Evolutionary conservation across 225 moss, liverwort and hornwort species (phyloP).

Genomic region (Straminergon stramineum): DNA sequence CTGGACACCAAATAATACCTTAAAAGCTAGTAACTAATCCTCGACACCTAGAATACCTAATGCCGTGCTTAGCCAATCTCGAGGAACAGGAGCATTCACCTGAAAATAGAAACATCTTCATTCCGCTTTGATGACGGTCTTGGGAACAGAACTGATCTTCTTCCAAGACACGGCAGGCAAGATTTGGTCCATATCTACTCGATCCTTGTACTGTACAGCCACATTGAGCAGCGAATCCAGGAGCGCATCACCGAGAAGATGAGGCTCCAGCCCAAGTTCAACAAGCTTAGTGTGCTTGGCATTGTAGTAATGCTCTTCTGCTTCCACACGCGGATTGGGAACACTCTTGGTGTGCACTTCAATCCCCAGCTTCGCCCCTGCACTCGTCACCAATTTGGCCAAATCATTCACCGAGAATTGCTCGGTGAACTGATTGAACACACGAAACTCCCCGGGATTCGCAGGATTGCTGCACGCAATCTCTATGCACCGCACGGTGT

Average conservation of each 20-base stretch:
- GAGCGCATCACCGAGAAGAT: constrained; percentile 69
- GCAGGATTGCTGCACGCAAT: constrained; percentile 86
- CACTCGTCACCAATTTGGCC: constrained; percentile 71
- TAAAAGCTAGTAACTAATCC: background rate
- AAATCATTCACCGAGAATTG: constrained; percentile 96
- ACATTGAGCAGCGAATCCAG: constrained; percentile 90
- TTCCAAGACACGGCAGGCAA: constrained; percentile 92
- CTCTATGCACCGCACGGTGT: constrained; percentile 91
- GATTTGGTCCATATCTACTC: constrained; percentile 86
- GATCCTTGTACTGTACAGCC: constrained; percentile 66
- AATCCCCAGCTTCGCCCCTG: constrained; percentile 74
- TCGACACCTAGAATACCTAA: background rate
- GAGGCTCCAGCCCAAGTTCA: constrained; percentile 87
- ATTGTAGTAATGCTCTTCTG: constrained; percentile 97
- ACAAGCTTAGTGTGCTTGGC: constrained; percentile 92
- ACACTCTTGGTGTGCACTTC: constrained; percentile 62
- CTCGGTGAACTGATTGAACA: constrained; percentile 96
- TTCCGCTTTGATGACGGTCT: constrained; percentile 61
- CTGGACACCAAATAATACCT: background rate
- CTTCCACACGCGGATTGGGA: constrained; percentile 82
- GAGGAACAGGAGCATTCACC: background rate
- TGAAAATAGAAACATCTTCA: constrained; percentile 1
- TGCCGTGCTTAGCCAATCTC: background rate
- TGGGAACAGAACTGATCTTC: constrained; percentile 67
- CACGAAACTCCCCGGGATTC: constrained; percentile 74